A percentile compares a stretch with the other conserved stretches of the same genome.
Evolutionary conservation across 495 filamentous ascomycete genomes (phyloP).

Genomic region (Daldinia loculata): DNA sequence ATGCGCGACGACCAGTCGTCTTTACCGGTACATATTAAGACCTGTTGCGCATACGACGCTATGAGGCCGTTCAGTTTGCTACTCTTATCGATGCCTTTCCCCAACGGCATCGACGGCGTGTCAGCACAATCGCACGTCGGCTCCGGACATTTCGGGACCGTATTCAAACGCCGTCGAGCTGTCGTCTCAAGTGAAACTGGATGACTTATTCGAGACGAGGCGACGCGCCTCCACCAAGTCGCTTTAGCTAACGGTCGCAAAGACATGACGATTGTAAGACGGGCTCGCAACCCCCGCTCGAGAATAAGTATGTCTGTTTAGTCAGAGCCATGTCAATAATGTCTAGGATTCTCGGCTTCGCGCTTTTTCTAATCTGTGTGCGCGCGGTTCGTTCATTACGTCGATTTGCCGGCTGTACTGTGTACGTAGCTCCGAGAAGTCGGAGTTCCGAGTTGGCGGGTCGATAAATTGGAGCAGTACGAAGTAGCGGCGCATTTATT

Average conservation of each 20-base stretch:
- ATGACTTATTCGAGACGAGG: slow-evolving; percentile 7
- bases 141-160: slow-evolving; percentile 71
- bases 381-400: slow-evolving; percentile 3
- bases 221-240: slow-evolving; percentile 28
- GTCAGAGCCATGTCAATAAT: not conserved
- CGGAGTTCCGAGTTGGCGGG: slow-evolving; percentile 1
- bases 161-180: slow-evolving; percentile 51
- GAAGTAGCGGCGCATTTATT: not conserved
- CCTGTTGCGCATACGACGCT: slow-evolving; percentile 79
- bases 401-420: not conserved
- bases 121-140: slow-evolving; percentile 75
- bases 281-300: slow-evolving; percentile 27
- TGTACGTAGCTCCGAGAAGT: slow-evolving; percentile 2
- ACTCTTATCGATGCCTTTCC: slow-evolving; percentile 77
- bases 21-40: slow-evolving; percentile 82
- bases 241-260: slow-evolving; percentile 35
- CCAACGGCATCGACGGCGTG: slow-evolving; percentile 69
- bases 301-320: slow-evolving; percentile 1
- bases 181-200: not conserved
- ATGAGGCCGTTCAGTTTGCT: slow-evolving; percentile 77
- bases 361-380: not conserved
- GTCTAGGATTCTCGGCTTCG: not conserved
- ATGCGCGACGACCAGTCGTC: slow-evolving; percentile 82
- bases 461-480: not conserved
- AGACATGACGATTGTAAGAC: slow-evolving; percentile 29